Evolutionary conservation across 108 stramenopile species (phyloP), one percentile per base, ranked within the genome.

Genomic region (Skeletonema costatum): DNA sequence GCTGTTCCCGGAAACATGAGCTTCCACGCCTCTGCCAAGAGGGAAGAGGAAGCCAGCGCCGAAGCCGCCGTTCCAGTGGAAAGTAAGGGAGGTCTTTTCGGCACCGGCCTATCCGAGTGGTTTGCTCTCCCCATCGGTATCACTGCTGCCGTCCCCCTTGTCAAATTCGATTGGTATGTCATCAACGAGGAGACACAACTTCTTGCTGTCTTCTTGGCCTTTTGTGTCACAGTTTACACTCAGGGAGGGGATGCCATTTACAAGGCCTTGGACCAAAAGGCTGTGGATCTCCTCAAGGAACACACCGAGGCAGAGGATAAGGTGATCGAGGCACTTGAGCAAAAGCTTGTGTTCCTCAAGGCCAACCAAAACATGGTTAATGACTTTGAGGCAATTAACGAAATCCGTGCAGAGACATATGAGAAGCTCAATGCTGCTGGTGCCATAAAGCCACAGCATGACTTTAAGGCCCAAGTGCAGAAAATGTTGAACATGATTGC

Each of bases 111-210:
- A 31, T 86, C 85, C 60, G 88, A 91, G 42, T 86, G 87, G 77
- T 95, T 88, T 76, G 88, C 90, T 50, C 79, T 96, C 64, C 92
- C 95, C 61, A 70, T 89, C 30, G 95, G 95, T 72, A 65, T 96
- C 19, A 81, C 86, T 42, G 83, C 89, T 31, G 92, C 92, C 16
- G 89, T 96, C 73, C 95, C 95, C n/a, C 80, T 90, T 53, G 70
- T 94, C 21, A 81, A 91, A 63, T 89, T 89, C 75, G 87, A 96
- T 74, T 90, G 88, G 86, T 90, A 88, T 74, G 74, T 92, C 16
- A 75, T 92, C 74, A 93, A 93, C 64, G 95, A 92, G 66, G 95
- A 96, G 84, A 93, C 91, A 16, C 88, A 94, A 79, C 88, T 96
- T 17, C 80, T 90, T 19, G 93, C 93, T 32, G 90, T 89, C 50